phyloP scores from a whole-genome alignment of 2,329 filamentous ascomycete species.

The Colletotrichum lupini region DNA sequence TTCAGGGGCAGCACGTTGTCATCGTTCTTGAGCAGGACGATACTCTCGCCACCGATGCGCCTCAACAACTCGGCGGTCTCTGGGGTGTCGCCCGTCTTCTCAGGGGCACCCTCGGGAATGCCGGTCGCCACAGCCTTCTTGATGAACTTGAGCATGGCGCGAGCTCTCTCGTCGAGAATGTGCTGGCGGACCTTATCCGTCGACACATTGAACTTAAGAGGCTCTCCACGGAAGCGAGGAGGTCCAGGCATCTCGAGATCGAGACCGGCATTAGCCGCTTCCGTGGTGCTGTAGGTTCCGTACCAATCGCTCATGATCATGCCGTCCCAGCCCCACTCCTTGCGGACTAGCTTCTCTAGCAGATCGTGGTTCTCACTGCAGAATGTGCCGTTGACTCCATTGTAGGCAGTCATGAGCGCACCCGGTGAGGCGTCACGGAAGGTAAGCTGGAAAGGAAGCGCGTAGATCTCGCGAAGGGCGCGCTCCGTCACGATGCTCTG shows the following conservation, averaged over 20 bases:
- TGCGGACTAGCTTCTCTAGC: constrained; percentile 61
- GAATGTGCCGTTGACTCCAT: constrained; percentile 67
- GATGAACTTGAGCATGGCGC: constrained; percentile 68
- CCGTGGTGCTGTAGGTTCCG: constrained; percentile 65
- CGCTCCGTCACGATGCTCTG: constrained; percentile 65
- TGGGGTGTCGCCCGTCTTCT: constrained; percentile 66
- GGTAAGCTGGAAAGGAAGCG: constrained; percentile 67
- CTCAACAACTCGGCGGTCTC: constrained; percentile 74
- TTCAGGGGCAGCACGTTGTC: constrained; percentile 70
- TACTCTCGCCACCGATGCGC: constrained; percentile 73
- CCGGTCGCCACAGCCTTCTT: constrained; percentile 66
- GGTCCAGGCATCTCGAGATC: constrained; percentile 72
- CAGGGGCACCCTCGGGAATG: constrained; percentile 65
- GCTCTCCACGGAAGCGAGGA: constrained; percentile 60
- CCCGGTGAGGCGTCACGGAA: constrained; percentile 62
- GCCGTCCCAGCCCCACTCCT: constrained; percentile 69
- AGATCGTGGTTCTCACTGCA: constrained; percentile 65
- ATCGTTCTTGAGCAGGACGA: constrained; percentile 81
- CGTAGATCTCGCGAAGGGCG: constrained; percentile 68
- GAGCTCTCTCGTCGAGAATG: constrained; percentile 67
- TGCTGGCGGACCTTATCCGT: constrained; percentile 67
- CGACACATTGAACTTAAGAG: constrained; percentile 62
- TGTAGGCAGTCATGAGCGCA: constrained; percentile 70
- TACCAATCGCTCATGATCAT: constrained; percentile 71
- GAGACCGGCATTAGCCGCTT: constrained; percentile 61